Evolutionary conservation across 2,329 filamentous ascomycete genomes (phyloP).

Genomic region (Nothophoma quercina): DNA sequence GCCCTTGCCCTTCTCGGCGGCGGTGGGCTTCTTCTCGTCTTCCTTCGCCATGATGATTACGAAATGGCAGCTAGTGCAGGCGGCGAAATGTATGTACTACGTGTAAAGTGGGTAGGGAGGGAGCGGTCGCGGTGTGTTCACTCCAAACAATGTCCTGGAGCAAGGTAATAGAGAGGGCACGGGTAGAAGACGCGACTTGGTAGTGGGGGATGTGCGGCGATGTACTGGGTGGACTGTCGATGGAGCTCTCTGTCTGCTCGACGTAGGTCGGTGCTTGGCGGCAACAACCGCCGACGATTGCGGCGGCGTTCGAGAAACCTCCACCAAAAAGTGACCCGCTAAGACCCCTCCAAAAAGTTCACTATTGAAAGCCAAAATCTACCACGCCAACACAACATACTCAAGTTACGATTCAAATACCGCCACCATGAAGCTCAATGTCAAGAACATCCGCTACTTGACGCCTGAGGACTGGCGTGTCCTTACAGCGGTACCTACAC

Average conservation of each 20-base stretch:
- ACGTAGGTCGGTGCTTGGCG: slow-evolving; percentile 21
- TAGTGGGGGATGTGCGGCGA: slow-evolving; percentile 23
- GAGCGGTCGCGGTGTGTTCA: slow-evolving; percentile 20
- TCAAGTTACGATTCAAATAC: slow-evolving; percentile 7
- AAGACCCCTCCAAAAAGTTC: slow-evolving; percentile 8
- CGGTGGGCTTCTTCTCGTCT: slow-evolving; percentile 81
- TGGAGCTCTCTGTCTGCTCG: slow-evolving; percentile 36
- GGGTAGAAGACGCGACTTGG: slow-evolving; percentile 14
- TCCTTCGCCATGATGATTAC: slow-evolving; percentile 83
- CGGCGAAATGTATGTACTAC: slow-evolving; percentile 39
- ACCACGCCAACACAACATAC: slow-evolving; percentile 15
- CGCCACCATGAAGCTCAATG: slow-evolving; percentile 86
- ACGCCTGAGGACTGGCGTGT: slow-evolving; percentile 94
- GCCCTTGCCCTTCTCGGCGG: slow-evolving; percentile 93
- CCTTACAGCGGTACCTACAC: slow-evolving; percentile 75
- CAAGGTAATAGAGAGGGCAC: slow-evolving; percentile 5
- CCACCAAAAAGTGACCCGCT: slow-evolving; percentile 32
- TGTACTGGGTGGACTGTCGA: slow-evolving; percentile 35
- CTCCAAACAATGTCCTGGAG: background rate
- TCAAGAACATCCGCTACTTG: slow-evolving; percentile 91
- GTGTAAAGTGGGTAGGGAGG: slow-evolving; percentile 12
- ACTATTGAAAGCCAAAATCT: background rate
- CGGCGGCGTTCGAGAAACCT: slow-evolving; percentile 29
- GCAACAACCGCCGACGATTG: slow-evolving; percentile 5
- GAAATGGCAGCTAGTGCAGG: slow-evolving; percentile 43